phyloP scores from a whole-genome alignment of 164 flowering plant genomes.

The Santalum album region DNA sequence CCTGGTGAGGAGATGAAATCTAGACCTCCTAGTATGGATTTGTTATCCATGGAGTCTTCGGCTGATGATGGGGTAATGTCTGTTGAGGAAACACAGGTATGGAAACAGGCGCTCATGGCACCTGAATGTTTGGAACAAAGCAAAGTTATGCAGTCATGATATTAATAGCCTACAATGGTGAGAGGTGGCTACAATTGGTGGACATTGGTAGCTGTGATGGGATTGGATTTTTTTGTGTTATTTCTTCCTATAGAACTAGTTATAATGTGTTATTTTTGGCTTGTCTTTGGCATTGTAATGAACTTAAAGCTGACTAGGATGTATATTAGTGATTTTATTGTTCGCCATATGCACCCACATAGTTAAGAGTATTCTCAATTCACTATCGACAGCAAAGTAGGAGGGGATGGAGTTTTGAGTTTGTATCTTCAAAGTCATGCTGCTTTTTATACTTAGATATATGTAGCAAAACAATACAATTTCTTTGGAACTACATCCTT shows the following conservation, averaged over 20 bases:
- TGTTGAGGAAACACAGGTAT: conserved; percentile 28
- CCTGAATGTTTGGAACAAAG: conserved; percentile 44
- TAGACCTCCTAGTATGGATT: conserved; percentile 17
- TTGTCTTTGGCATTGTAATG: conserved; percentile 16
- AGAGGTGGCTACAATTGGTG: conserved; percentile 15
- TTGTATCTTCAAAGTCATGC: too few relatives aligned
- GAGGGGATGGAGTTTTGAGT: too few relatives aligned
- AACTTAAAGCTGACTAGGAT: neutral
- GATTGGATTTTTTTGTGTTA: too few relatives aligned
- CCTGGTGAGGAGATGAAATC: conserved; percentile 29
- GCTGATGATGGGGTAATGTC: conserved; percentile 20
- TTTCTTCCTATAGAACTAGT: conserved; percentile 13
- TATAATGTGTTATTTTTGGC: conserved; percentile 11
- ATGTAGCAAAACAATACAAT: too few relatives aligned
- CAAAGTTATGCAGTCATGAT: conserved; percentile 48
- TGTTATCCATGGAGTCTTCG: conserved; percentile 30
- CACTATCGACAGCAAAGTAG: too few relatives aligned
- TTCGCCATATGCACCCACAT: too few relatives aligned
- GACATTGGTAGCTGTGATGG: conserved; percentile 38
- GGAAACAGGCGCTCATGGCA: conserved; percentile 51
- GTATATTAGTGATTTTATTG: too few relatives aligned
- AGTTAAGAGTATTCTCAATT: too few relatives aligned
- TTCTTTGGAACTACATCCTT: too few relatives aligned
- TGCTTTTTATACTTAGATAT: too few relatives aligned
- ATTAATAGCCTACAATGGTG: conserved; percentile 13